Conservation (phyloP, 2,329 filamentous ascomycete species). For the Metarhizium brunneum region DNA sequence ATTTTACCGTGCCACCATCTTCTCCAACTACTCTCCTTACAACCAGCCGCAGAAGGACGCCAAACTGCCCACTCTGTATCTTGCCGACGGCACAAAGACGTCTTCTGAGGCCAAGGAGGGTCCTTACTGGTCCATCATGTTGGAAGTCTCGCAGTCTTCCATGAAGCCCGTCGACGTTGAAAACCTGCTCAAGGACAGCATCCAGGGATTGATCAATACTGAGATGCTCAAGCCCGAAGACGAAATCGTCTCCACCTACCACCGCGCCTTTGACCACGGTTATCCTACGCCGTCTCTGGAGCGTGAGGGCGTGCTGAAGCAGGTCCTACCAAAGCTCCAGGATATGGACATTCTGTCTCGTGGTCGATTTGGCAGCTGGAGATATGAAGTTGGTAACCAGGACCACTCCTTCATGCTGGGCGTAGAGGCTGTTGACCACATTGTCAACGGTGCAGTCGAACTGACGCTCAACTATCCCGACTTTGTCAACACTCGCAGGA, state of each 20-base stretch:
- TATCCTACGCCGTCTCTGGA: slow-evolving; percentile 94
- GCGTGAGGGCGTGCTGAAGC: slow-evolving; percentile 86
- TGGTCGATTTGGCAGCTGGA: slow-evolving; percentile 95
- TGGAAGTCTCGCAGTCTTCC: slow-evolving; percentile 91
- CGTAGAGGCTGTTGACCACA: slow-evolving; percentile 85
- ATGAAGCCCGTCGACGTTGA: slow-evolving; percentile 89
- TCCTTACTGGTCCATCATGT: slow-evolving; percentile 99
- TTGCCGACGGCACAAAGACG: slow-evolving; percentile 75
- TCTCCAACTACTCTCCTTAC: slow-evolving; percentile 99
- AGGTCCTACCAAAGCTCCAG: slow-evolving; percentile 88
- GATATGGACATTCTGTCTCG: slow-evolving; percentile 88
- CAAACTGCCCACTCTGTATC: slow-evolving; percentile 79
- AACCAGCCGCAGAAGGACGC: slow-evolving; percentile 81
- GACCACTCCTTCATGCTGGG: slow-evolving; percentile 97
- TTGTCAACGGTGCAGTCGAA: slow-evolving; percentile 82
- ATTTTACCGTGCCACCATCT: slow-evolving; percentile 99
- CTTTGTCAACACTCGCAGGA: slow-evolving; percentile 76
- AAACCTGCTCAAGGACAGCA: slow-evolving; percentile 80
- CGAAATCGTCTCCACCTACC: slow-evolving; percentile 96
- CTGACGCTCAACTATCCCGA: slow-evolving; percentile 94
- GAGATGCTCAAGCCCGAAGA: slow-evolving; percentile 87
- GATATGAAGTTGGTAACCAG: slow-evolving; percentile 95
- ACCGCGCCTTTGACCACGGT: slow-evolving; percentile 95
- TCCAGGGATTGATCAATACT: slow-evolving; percentile 95
- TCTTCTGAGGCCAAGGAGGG: slow-evolving; percentile 69